These are phyloP conservation scores for Dothistroma septosporum DNA, from an alignment of 2,329 filamentous ascomycete species.

Conservation along the genomic window DNA sequence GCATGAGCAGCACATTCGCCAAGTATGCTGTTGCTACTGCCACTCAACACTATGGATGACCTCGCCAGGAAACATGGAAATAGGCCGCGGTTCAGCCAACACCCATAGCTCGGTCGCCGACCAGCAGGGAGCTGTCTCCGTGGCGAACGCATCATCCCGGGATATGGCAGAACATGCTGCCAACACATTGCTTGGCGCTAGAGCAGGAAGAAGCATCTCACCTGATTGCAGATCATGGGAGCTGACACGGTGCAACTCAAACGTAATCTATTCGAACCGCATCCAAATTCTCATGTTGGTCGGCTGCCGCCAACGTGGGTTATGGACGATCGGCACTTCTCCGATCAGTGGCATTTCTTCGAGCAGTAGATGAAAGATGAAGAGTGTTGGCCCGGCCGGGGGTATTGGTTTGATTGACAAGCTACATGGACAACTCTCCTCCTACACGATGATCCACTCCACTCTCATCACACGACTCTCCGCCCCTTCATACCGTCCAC, in stretches of 20 bases:
- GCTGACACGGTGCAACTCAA: not conserved
- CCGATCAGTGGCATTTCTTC: no score
- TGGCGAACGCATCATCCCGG: not conserved
- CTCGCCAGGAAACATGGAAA: no score
- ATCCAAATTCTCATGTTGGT: no score
- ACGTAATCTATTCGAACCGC: not conserved
- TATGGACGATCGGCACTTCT: no score
- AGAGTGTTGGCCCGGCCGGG: conserved; percentile 7
- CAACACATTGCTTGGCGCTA: not conserved
- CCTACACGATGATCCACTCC: not conserved
- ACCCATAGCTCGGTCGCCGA: not conserved
- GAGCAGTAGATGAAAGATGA: not conserved
- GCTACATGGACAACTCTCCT: conserved; percentile 15
- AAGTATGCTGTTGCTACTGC: no score
- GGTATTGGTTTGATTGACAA: conserved; percentile 16
- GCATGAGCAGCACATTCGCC: no score
- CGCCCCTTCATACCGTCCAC: conserved; percentile 1
- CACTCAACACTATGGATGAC: no score
- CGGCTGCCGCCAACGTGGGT: no score
- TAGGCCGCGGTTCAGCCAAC: not conserved
- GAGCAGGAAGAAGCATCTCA: not conserved
- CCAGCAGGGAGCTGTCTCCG: not conserved
- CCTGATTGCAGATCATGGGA: not conserved
- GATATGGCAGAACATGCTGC: not conserved
- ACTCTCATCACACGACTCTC: conserved; percentile 6